These are phyloP conservation scores for Phylloporus arenicola DNA, from an alignment of 768 basidiomycete species.

Conservation along the genomic window DNA sequence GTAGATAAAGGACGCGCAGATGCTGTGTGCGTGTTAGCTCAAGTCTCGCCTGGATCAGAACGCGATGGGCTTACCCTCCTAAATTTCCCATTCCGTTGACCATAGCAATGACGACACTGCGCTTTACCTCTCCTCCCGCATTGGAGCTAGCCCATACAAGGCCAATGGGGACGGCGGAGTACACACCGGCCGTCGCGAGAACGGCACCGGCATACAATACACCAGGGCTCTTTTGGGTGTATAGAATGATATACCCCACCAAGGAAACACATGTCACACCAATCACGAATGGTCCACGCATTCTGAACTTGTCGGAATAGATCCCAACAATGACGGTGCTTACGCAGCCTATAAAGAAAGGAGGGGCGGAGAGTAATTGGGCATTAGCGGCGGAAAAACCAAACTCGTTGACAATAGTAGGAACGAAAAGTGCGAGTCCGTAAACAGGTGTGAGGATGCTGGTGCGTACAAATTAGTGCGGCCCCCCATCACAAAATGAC, in stretches of 20 bases:
- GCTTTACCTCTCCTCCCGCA: slow-evolving; percentile 1
- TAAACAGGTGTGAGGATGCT: not conserved
- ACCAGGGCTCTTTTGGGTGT: not conserved
- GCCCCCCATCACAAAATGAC: too few species aligned
- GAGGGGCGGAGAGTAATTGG: not conserved
- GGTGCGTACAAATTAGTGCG: not conserved
- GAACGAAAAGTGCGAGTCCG: not conserved
- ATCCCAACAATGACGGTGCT: not conserved
- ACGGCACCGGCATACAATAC: not conserved
- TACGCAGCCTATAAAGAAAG: not conserved
- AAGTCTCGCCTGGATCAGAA: not conserved
- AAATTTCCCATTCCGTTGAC: not conserved
- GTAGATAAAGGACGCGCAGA: not conserved
- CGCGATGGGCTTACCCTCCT: not conserved
- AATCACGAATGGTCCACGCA: slow-evolving; percentile 1
- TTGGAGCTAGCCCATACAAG: slow-evolving; percentile 2
- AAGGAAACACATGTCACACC: not conserved
- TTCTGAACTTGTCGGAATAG: not conserved
- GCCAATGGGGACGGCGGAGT: not conserved
- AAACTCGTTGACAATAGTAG: not conserved
- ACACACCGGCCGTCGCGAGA: not conserved
- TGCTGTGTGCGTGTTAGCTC: not conserved
- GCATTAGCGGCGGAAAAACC: not conserved
- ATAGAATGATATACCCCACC: not conserved
- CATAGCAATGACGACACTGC: slow-evolving; percentile 1